Conservation (phyloP, 148 eudicot genomes). For the Fagopyrum homotropicum region DNA sequence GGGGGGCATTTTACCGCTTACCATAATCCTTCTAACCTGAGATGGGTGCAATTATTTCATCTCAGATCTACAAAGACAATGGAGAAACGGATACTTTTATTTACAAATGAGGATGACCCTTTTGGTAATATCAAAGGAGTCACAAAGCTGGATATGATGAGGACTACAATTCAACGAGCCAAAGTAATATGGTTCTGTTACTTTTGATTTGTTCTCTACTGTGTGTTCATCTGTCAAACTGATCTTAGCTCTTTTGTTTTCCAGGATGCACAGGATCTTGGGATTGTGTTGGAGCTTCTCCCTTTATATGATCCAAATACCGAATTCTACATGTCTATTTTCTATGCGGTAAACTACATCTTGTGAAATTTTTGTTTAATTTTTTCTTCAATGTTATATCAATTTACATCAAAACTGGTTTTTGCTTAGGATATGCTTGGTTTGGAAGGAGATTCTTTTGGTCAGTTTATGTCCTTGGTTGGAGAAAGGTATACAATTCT, state of each 20-base stretch:
- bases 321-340: constrained; percentile 65
- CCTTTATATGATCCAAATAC: constrained; percentile 60
- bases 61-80: constrained; percentile 78
- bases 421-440: constrained; percentile 73
- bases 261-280: constrained; percentile 98
- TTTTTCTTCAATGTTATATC: not conserved
- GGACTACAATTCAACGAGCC: constrained; percentile 95
- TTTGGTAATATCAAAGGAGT: constrained; percentile 81
- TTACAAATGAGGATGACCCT: constrained; percentile 96
- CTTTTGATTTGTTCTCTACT: not conserved
- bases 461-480: constrained; percentile 58
- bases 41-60: constrained; percentile 10
- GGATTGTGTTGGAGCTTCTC: constrained; percentile 81
- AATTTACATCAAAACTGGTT: constrained; percentile 11
- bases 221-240: not conserved
- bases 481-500: constrained; percentile 58
- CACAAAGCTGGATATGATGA: constrained; percentile 73
- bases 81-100: constrained; percentile 69
- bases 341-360: constrained; percentile 59
- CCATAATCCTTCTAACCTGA: too few species aligned
- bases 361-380: not conserved
- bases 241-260: constrained; percentile 11
- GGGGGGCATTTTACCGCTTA: not conserved
- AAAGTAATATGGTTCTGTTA: not conserved
- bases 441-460: constrained; percentile 64